phyloP scores from a whole-genome alignment of 768 basidiomycete species.

The Suillus occidentalis region DNA sequence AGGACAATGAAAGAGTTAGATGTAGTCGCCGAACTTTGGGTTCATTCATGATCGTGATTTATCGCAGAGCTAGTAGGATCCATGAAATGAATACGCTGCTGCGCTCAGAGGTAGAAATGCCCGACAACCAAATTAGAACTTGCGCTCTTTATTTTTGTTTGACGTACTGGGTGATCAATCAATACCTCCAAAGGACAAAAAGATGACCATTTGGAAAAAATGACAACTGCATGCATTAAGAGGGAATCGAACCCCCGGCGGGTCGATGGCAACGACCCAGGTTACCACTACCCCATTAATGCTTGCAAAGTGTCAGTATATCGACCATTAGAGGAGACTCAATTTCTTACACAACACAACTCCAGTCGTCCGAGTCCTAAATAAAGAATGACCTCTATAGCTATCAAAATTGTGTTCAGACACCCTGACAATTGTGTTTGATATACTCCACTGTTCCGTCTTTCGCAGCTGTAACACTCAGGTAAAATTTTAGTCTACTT shows the following conservation, averaged over 20 bases:
- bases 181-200: too few species aligned
- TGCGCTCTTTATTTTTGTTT: not conserved
- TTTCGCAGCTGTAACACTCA: too few species aligned
- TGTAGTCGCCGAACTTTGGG: conserved; percentile 71
- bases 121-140: not conserved
- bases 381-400: too few species aligned
- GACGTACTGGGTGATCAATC: not conserved
- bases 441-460: too few species aligned
- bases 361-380: too few species aligned
- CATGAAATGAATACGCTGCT: not conserved
- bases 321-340: too few species aligned
- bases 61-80: not conserved
- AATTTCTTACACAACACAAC: too few species aligned
- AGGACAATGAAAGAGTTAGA: conserved; percentile 69
- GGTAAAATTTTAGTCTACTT: too few species aligned
- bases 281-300: conserved; percentile 37
- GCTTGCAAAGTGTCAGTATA: not conserved
- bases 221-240: conserved; percentile 51
- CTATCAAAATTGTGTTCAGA: too few species aligned
- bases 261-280: conserved; percentile 46
- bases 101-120: not conserved
- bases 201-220: too few species aligned
- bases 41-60: conserved; percentile 33
- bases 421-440: too few species aligned
- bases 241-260: conserved; percentile 80